These are phyloP conservation scores for Sporodiniella umbellata DNA, from an alignment of 371 early-diverging fungal genomes.

Conservation along the genomic window DNA sequence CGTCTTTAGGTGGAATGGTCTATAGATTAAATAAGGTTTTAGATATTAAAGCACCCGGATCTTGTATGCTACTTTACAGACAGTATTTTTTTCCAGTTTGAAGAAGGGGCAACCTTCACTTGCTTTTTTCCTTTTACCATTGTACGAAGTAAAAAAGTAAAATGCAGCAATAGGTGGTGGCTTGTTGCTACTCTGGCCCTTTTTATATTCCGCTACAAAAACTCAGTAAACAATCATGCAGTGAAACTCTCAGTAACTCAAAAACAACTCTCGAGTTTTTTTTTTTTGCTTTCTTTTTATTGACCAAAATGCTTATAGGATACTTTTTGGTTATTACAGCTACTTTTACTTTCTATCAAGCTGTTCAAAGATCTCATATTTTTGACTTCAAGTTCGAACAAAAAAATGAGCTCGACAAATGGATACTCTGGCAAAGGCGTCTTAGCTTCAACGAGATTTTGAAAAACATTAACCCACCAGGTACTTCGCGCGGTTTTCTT, in stretches of 20 bases:
- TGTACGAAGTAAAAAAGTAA: background rate
- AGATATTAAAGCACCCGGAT: background rate
- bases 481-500: conserved; percentile 30
- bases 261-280: background rate
- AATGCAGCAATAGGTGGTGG: background rate
- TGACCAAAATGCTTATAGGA: background rate
- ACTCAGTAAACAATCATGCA: background rate
- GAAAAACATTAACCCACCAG: conserved; percentile 35
- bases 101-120: conserved; percentile 31
- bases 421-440: conserved; percentile 20
- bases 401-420: background rate
- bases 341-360: background rate
- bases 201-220: no score
- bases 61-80: conserved; percentile 17
- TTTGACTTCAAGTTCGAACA: background rate
- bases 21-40: background rate
- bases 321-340: background rate
- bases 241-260: background rate
- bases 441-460: conserved; percentile 24
- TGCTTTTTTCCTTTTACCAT: conserved; percentile 13
- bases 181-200: no score
- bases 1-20: conserved; percentile 10
- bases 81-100: conserved; percentile 55
- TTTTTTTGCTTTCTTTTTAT: background rate
- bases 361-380: background rate